phyloP scores from a whole-genome alignment of 2,329 filamentous ascomycete genomes.

The Colletotrichum sp. region DNA sequence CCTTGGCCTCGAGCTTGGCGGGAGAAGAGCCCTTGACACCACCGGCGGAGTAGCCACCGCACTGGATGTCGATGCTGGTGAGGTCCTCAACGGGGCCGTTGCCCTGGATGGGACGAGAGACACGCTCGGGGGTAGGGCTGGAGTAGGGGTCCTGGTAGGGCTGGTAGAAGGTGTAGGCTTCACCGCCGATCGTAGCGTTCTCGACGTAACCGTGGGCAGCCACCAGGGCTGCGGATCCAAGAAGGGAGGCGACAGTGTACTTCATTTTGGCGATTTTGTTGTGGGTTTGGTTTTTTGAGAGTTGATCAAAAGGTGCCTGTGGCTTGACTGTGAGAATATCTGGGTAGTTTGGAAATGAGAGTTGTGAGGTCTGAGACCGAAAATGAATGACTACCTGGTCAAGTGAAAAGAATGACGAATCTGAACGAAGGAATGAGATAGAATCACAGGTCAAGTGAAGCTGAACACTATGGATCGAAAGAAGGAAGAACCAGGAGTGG shows the following conservation, averaged over 20 bases:
- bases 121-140: slow-evolving; percentile 45
- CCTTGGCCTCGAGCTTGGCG: slow-evolving; percentile 58
- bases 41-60: slow-evolving; percentile 56
- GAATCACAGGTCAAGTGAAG: slow-evolving; percentile 22
- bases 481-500: neutral
- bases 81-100: slow-evolving; percentile 64
- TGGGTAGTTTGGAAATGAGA: slow-evolving; percentile 5
- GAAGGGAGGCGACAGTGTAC: slow-evolving; percentile 24
- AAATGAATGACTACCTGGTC: slow-evolving; percentile 22
- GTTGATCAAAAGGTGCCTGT: neutral
- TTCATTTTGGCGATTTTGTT: slow-evolving; percentile 20
- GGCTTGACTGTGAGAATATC: slow-evolving; percentile 18
- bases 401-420: slow-evolving; percentile 22
- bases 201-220: slow-evolving; percentile 56
- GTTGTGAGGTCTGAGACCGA: slow-evolving; percentile 17
- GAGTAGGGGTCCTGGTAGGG: slow-evolving; percentile 50
- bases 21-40: slow-evolving; percentile 54
- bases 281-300: neutral
- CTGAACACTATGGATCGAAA: slow-evolving; percentile 17
- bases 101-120: slow-evolving; percentile 61
- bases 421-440: slow-evolving; percentile 21
- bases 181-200: slow-evolving; percentile 46
- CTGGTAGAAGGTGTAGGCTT: slow-evolving; percentile 36
- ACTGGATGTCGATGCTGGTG: slow-evolving; percentile 59
- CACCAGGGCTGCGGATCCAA: slow-evolving; percentile 42